Percentiles rank a stretch among this genome's conserved stretches.
Conservation (phyloP, 352 stramenopile genomes). For the Saprolegnia parasitica region DNA sequence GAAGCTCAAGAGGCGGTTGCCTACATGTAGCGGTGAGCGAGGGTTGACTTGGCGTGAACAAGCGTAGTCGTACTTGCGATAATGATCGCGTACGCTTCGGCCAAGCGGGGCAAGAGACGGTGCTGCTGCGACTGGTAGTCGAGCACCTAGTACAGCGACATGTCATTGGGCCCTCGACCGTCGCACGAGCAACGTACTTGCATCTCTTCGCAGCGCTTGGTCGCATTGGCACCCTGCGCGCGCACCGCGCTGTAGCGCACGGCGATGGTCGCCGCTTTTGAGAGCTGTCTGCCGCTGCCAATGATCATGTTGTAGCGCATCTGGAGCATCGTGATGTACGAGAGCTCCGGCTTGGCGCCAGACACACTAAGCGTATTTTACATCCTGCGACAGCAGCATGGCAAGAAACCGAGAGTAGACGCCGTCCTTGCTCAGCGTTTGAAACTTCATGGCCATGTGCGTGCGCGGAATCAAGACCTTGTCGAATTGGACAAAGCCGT, state of each 20-base stretch:
- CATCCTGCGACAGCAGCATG: not conserved
- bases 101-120: conserved; percentile 88
- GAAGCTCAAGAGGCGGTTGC: conserved; percentile 10
- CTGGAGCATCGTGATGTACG: conserved; percentile 28
- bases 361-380: not conserved
- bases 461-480: conserved; percentile 62
- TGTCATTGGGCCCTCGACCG: not conserved
- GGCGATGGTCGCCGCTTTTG: conserved; percentile 87
- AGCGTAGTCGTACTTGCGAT: not conserved
- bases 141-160: conserved; percentile 46
- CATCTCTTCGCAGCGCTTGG: conserved; percentile 41
- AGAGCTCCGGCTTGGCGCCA: conserved; percentile 21
- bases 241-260: conserved; percentile 91
- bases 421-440: conserved; percentile 14
- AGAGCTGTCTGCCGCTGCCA: conserved; percentile 17
- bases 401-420: conserved; percentile 10
- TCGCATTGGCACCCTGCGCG: conserved; percentile 57
- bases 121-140: conserved; percentile 95
- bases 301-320: conserved; percentile 26
- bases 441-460: conserved; percentile 48
- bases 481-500: conserved; percentile 74
- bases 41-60: no score
- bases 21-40: not conserved
- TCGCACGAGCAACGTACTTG: conserved; percentile 35
- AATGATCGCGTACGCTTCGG: conserved; percentile 69